Evolutionary conservation across 2,329 filamentous ascomycete genomes (phyloP), one percentile per base, ranked within the genome.

Genomic region (Akanthomyces uredinophilus): DNA sequence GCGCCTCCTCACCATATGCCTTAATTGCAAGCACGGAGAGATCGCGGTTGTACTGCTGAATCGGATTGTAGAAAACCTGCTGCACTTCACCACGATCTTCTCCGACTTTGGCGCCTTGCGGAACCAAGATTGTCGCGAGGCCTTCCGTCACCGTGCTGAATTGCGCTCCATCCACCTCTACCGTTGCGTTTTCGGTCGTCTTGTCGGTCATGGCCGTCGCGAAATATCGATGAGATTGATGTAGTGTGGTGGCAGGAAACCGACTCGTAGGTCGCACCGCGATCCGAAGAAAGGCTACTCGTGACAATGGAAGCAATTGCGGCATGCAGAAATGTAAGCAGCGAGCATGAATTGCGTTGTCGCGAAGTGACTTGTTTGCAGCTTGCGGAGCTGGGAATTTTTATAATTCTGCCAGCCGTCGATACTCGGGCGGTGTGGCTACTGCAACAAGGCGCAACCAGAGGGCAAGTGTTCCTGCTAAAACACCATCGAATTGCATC

Each of bases 41-140:
- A 72, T 99, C 95, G 52, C 96, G 89, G 75, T 99, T 99, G 81
- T 98, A 99, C 73, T 99, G 95, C 73, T 99, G 95, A 60, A 99
- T 97, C 0, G 95, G 94, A 69, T 99, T 99, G 82, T 99, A 99
- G 72, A 99, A 99, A 61, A 99, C 96, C 69, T 94, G 89, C 68
- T 87, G 84, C 44, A 86, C 81, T 68, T 86, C 81, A 57, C 87
- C 83, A 63, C 83, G 78, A 69, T 85, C 83, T 62, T 80, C 75
- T 7, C 73, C 72, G 62, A 75, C 73, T 68, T 74, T 78, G 24
- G 75, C 73, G 7, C 76, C 75, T 51, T 79, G 76, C 10, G 81
- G 83, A 20, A 83, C 81, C 49, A 85, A 72, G 50, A 87, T 86
- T 37, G 78, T 79, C n/a, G 81, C 84, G 53, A 81, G 79, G 0